These are phyloP conservation scores for Castanopsis chinensis DNA, from an alignment of 306 rosid genomes.

Conservation along the genomic window DNA sequence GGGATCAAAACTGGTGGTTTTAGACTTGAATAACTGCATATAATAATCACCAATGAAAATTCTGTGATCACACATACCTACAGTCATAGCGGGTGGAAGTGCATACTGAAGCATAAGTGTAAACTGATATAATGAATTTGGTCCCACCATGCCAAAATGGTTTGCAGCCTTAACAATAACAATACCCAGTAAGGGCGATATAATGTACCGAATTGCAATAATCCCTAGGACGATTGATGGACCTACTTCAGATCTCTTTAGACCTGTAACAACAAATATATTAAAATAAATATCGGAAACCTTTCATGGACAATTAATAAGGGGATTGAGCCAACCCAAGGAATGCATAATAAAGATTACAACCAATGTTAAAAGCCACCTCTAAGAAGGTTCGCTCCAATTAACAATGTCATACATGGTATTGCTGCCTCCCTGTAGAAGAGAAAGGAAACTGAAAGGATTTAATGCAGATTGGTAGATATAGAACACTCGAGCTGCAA, in stretches of 20 bases:
- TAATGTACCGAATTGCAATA: constrained; percentile 30
- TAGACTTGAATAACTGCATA: background rate
- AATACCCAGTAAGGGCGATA: constrained; percentile 22
- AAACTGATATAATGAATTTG: background rate
- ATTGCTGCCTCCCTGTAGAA: constrained; percentile 32
- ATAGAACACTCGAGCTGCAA: too few relatives aligned
- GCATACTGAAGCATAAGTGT: background rate
- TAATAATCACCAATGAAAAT: background rate
- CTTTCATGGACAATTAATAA: too few relatives aligned
- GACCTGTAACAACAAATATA: constrained; percentile 23
- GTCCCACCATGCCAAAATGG: background rate
- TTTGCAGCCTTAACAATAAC: constrained; percentile 2
- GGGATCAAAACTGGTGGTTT: too few relatives aligned
- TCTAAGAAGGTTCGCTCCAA: constrained; percentile 45
- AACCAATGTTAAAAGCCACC: constrained; percentile 13
- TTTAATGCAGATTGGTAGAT: too few relatives aligned
- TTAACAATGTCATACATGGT: constrained; percentile 38
- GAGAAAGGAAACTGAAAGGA: background rate
- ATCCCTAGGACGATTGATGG: constrained; percentile 27
- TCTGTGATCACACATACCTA: background rate
- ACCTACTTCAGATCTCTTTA: constrained; percentile 22
- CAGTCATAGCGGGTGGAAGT: constrained; percentile 1
- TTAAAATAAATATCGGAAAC: background rate
- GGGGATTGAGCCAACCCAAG: background rate
- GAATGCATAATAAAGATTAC: background rate